Evolutionary conservation across 768 basidiomycete genomes (phyloP).

Genomic region (Ephemerocybe angulata): DNA sequence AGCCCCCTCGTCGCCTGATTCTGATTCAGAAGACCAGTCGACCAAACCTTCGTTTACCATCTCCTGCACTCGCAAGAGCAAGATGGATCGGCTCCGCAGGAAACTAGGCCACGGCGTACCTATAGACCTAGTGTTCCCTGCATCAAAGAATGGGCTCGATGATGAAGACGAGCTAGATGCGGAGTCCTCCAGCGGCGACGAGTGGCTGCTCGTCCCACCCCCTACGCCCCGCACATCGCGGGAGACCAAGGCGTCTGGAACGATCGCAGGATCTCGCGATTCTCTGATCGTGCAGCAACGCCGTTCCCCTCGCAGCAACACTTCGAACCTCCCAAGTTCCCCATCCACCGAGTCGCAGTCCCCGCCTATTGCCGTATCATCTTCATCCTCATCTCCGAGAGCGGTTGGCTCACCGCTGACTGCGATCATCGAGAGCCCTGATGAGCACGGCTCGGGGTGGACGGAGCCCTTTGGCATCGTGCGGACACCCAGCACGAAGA

Average conservation of each 20-base stretch:
- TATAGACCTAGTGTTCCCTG: constrained; percentile 56
- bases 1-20: background rate
- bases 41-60: constrained; percentile 29
- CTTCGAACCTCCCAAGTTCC: too few relatives aligned
- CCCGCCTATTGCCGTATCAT: too few relatives aligned
- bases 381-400: too few relatives aligned
- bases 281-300: background rate
- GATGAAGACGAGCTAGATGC: constrained; percentile 2
- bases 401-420: too few relatives aligned
- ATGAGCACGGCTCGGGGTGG: constrained; percentile 26
- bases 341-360: too few relatives aligned
- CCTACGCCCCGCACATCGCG: background rate
- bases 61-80: constrained; percentile 44
- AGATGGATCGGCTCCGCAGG: constrained; percentile 61
- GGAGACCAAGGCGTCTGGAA: background rate
- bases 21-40: background rate
- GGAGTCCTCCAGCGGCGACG: background rate
- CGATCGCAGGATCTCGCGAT: background rate
- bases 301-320: too few relatives aligned
- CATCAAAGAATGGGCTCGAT: too few relatives aligned
- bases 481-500: constrained; percentile 3
- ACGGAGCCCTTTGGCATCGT: constrained; percentile 24
- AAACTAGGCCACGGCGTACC: constrained; percentile 65
- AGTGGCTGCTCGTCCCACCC: background rate
- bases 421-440: constrained; percentile 33